Conservation (phyloP, 805 yeast genomes). For the Myxozyma neotropica region DNA sequence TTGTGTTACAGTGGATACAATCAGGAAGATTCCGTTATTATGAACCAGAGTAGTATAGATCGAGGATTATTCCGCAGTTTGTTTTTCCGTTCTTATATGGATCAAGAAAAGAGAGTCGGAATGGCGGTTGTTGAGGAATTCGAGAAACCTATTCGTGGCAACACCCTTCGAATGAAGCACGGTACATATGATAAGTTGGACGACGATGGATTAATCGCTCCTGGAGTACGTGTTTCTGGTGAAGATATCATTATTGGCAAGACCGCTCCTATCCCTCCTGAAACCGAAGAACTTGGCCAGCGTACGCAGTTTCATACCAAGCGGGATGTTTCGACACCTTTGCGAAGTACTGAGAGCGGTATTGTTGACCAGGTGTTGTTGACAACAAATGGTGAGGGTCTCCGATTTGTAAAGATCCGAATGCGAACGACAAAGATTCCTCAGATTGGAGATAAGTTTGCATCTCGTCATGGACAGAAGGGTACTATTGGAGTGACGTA, state of each 20-base stretch:
- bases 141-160: slow-evolving; percentile 94
- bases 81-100: slow-evolving; percentile 97
- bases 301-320: slow-evolving; percentile 97
- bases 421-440: slow-evolving; percentile 99
- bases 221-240: slow-evolving; percentile 98
- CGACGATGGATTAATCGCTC: slow-evolving; percentile 96
- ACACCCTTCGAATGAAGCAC: slow-evolving; percentile 91
- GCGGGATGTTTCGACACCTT: slow-evolving; percentile 97
- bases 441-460: slow-evolving; percentile 98
- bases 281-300: slow-evolving; percentile 97
- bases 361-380: slow-evolving; percentile 96
- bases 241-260: slow-evolving; percentile 98
- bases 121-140: slow-evolving; percentile 98
- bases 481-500: slow-evolving; percentile 99
- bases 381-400: slow-evolving; percentile 97
- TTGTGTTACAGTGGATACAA: slow-evolving; percentile 98
- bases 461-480: slow-evolving; percentile 99
- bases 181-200: slow-evolving; percentile 98
- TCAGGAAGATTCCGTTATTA: slow-evolving; percentile 99
- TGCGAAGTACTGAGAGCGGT: slow-evolving; percentile 96
- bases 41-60: slow-evolving; percentile 98
- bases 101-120: slow-evolving; percentile 97
- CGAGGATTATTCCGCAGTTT: slow-evolving; percentile 94
- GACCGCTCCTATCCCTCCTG: slow-evolving; percentile 99
- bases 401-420: slow-evolving; percentile 95